Evolutionary conservation across 768 basidiomycete genomes (phyloP).

Genomic region (Cubamyces lactineus): DNA sequence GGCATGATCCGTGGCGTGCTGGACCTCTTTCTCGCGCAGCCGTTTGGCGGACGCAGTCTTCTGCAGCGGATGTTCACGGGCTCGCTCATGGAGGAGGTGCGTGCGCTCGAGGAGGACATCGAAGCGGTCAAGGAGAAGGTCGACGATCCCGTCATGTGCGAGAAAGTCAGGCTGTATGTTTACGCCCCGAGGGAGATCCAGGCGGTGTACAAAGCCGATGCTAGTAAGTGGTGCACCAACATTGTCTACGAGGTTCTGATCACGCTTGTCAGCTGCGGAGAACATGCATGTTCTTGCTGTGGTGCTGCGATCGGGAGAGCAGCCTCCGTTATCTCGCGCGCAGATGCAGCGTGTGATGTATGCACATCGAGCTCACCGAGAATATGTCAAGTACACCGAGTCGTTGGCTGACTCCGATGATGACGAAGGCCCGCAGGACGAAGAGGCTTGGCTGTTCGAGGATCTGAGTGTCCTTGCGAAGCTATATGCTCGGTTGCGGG

Average conservation of each 20-base stretch:
- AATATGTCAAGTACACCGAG: conserved; percentile 68
- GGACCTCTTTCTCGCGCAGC: conserved; percentile 95
- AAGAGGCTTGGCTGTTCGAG: conserved; percentile 96
- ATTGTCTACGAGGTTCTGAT: not conserved
- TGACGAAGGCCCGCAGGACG: conserved; percentile 90
- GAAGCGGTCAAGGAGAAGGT: conserved; percentile 86
- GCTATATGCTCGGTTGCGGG: conserved; percentile 77
- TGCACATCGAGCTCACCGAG: conserved; percentile 75
- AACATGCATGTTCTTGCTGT: conserved; percentile 75
- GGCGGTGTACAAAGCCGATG: conserved; percentile 76
- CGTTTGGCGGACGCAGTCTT: conserved; percentile 91
- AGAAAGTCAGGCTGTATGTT: conserved; percentile 85
- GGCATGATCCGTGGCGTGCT: conserved; percentile 95
- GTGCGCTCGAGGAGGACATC: conserved; percentile 83
- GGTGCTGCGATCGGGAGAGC: conserved; percentile 77
- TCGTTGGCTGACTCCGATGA: conserved; percentile 82
- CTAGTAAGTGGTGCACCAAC: conserved; percentile 50
- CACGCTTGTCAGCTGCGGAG: conserved; percentile 55
- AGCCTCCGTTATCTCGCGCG: conserved; percentile 71
- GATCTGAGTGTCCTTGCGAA: conserved; percentile 82
- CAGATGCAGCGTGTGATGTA: conserved; percentile 83
- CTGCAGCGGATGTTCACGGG: conserved; percentile 97
- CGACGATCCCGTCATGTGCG: conserved; percentile 84
- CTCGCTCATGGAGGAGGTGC: conserved; percentile 88
- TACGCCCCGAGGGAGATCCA: conserved; percentile 90